Base-by-base conservation (phyloP, 768 basidiomycete genomes). In the Lactifluus echinatus region DNA sequence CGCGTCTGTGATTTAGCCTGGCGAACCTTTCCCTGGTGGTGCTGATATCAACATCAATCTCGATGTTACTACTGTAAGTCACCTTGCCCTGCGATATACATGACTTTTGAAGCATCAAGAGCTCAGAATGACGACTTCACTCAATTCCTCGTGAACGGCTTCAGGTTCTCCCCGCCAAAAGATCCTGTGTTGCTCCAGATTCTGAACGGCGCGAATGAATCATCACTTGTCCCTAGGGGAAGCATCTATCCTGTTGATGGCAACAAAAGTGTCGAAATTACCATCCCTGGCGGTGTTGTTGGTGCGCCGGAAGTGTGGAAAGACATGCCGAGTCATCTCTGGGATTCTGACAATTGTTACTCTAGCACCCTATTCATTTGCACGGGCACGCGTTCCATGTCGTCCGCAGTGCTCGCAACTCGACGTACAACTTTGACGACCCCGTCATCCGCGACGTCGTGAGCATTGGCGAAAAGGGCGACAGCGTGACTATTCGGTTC, bases 191-290 rank as follows among this genome's bases (percentile, higher is more conserved):
- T 57, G 34, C 56, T 57, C 24, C 56, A 57, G 43, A 57, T 57
- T 36, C 33, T 57, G 19, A 57, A 24, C 17, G 48, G 56, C 11
- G 76, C 76, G 8, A 69, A 67, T 24, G 68, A 71, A 24, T 73
- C 81, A 0, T 64, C 71, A 21, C 70, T 85, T 17, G 66, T 83
- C 31, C 83, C 81, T 0, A 19, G 50, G 0, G 80, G 78, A 2
- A 72, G 71, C 12, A 70, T 83, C 11, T 79, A 77, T 59, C 58
- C 67, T 7, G 66, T 84, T 15, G 76, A 78, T 0, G 69, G 65
- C 11, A 75, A 80, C 59, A 74, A 60, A 57, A 75, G 65, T 50
- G 75, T 80, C n/a, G 78, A 80, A 59, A 64, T 80, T n/a, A 69
- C 69, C 29, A 55, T 55, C 15, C 54, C 54, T 44, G 42, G 1